Evolutionary conservation across 2,329 filamentous ascomycete species (phyloP).

Genomic region (Cladosporium colombiae): DNA sequence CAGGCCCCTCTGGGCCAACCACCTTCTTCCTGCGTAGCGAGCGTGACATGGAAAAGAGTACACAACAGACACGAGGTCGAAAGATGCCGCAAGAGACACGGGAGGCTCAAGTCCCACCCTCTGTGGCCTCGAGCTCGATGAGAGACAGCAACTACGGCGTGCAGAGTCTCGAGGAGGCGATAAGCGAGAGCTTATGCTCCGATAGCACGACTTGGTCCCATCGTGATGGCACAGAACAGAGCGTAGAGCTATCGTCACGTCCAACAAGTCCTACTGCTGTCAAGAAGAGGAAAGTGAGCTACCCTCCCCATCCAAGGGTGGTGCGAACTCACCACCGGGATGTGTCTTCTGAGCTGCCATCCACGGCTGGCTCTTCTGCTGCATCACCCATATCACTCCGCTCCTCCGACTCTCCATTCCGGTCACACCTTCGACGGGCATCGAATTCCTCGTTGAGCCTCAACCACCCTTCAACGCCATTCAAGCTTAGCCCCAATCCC

Average conservation of each 20-base stretch:
- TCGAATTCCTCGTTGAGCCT: slow-evolving; percentile 32
- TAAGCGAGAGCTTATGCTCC: slow-evolving; percentile 45
- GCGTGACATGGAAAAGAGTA: slow-evolving; percentile 46
- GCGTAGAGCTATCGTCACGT: slow-evolving; percentile 4
- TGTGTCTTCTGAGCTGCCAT: slow-evolving; percentile 34
- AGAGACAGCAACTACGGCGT: slow-evolving; percentile 57
- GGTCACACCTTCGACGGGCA: slow-evolving; percentile 29
- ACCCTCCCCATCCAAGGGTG: slow-evolving; percentile 40
- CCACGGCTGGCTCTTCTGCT: slow-evolving; percentile 23
- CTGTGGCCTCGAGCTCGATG: slow-evolving; percentile 19
- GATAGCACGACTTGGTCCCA: slow-evolving; percentile 26
- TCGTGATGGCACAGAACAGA: slow-evolving; percentile 23
- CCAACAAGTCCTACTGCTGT: slow-evolving; percentile 18
- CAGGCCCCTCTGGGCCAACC: slow-evolving; percentile 48
- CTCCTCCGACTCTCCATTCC: slow-evolving; percentile 30
- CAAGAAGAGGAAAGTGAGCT: slow-evolving; percentile 36
- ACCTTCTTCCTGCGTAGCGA: slow-evolving; percentile 63
- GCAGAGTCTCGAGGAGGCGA: slow-evolving; percentile 57
- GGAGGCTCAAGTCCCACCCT: slow-evolving; percentile 15
- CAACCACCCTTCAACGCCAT: slow-evolving; percentile 49
- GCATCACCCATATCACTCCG: slow-evolving; percentile 30
- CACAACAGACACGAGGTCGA: slow-evolving; percentile 26
- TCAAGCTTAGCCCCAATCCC: slow-evolving; percentile 50
- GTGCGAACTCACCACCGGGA: slow-evolving; percentile 33
- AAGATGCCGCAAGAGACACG: slow-evolving; percentile 30